These are phyloP conservation scores for Dipodascopsis uninucleata DNA, from an alignment of 805 yeast genomes.

Conservation along the genomic window DNA sequence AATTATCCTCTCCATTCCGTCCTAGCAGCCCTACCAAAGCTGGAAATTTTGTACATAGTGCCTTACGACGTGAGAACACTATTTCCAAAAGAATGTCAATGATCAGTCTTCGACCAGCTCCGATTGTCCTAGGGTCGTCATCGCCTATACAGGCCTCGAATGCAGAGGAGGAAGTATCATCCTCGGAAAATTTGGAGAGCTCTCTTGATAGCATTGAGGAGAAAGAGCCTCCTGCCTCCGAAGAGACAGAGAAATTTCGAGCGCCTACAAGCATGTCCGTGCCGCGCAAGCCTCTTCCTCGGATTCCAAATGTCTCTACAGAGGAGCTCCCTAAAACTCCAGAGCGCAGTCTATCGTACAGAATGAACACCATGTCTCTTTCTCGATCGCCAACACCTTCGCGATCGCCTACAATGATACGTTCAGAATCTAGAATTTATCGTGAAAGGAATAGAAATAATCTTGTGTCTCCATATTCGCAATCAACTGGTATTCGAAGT, in stretches of 20 bases:
- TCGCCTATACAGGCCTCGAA: no score
- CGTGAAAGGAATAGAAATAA: not conserved
- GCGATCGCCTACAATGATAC: not conserved
- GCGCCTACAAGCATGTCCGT: no score
- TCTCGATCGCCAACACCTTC: no score
- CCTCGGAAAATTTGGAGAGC: not conserved
- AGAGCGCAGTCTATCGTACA: no score
- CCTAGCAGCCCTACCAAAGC: conserved; percentile 16
- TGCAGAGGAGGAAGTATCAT: conserved; percentile 9
- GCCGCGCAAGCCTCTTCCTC: no score
- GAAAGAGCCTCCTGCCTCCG: not conserved
- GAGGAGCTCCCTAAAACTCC: no score
- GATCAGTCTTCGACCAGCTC: conserved; percentile 20
- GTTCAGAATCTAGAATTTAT: not conserved
- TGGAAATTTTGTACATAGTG: conserved; percentile 25
- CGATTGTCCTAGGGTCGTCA: conserved; percentile 16
- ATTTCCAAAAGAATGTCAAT: conserved; percentile 20
- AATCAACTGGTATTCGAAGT: not conserved
- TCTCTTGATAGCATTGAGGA: not conserved
- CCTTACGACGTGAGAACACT: conserved; percentile 9
- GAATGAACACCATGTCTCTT: no score
- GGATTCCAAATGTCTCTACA: no score
- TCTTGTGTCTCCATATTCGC: not conserved
- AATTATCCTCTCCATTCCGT: no score
- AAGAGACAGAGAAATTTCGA: no score